Percentiles rank a stretch among this genome's conserved stretches.
phyloP scores from a whole-genome alignment of 768 basidiomycete genomes.

The Mycena rebaudengoi region DNA sequence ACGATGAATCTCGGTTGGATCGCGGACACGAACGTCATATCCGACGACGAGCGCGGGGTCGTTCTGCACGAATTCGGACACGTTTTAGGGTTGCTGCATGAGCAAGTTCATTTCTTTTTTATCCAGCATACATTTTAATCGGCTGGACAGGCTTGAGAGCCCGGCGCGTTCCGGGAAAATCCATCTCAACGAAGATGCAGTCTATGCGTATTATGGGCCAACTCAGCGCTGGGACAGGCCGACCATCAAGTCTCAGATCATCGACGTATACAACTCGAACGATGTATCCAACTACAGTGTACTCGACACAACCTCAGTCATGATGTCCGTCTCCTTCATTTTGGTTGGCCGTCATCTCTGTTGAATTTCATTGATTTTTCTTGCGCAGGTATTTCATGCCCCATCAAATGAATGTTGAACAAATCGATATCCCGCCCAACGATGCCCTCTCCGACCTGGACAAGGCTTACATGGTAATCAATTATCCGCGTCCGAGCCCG shows the following conservation, averaged over 20 bases:
- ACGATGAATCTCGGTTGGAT: conserved; percentile 19
- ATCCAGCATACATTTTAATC: background rate
- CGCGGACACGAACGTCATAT: background rate
- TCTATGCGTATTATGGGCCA: background rate
- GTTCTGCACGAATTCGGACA: conserved; percentile 29
- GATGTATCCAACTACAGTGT: conserved; percentile 9
- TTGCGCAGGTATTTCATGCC: background rate
- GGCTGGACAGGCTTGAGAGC: background rate
- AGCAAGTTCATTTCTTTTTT: conserved; percentile 10
- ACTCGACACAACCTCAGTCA: conserved; percentile 1
- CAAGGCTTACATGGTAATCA: conserved; percentile 17
- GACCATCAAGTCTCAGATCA: background rate
- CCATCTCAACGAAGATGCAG: background rate
- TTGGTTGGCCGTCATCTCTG: background rate
- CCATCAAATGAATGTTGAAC: background rate
- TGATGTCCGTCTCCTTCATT: conserved; percentile 6
- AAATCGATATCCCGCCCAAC: background rate
- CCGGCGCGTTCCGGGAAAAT: conserved; percentile 8
- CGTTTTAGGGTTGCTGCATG: conserved; percentile 23
- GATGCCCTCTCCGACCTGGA: conserved; percentile 7
- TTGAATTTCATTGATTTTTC: background rate
- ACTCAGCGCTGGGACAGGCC: background rate
- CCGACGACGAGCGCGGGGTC: conserved; percentile 3
- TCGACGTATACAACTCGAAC: background rate
- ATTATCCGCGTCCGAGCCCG: conserved; percentile 7